Conservation (phyloP, 2,329 filamentous ascomycete species). For the Fonsecaea monophora region DNA sequence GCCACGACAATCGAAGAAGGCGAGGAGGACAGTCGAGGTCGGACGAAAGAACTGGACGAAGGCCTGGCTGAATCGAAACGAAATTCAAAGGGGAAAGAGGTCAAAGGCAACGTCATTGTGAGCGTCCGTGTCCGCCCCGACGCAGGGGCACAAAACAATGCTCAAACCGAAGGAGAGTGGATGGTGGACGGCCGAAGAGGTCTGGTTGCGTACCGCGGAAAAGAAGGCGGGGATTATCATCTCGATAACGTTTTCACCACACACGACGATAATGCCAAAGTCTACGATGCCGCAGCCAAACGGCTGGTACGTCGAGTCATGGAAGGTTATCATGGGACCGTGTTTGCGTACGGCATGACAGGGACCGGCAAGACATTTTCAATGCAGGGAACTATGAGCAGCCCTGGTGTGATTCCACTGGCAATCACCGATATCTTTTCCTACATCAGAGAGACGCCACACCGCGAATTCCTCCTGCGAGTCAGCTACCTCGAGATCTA, state of each 20-base stretch:
- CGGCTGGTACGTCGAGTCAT: slow-evolving; percentile 93
- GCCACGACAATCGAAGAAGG: slow-evolving; percentile 86
- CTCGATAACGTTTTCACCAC: slow-evolving; percentile 98
- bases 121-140: slow-evolving; percentile 94
- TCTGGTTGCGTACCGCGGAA: slow-evolving; percentile 81
- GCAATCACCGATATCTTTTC: slow-evolving; percentile 99
- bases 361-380: slow-evolving; percentile 99
- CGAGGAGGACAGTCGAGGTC: slow-evolving; percentile 59
- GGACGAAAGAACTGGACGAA: slow-evolving; percentile 44
- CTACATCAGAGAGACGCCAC: slow-evolving; percentile 95
- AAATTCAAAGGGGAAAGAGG: slow-evolving; percentile 63
- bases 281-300: slow-evolving; percentile 94
- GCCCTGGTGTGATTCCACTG: slow-evolving; percentile 93
- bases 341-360: slow-evolving; percentile 96
- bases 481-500: slow-evolving; percentile 99
- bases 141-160: slow-evolving; percentile 66
- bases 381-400: slow-evolving; percentile 97
- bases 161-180: slow-evolving; percentile 81
- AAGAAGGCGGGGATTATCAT: slow-evolving; percentile 88
- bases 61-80: slow-evolving; percentile 43
- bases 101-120: slow-evolving; percentile 93
- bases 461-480: slow-evolving; percentile 88
- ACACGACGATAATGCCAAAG: slow-evolving; percentile 89
- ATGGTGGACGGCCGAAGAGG: slow-evolving; percentile 84
- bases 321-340: slow-evolving; percentile 98